Evolutionary conservation across 805 yeast genomes (phyloP).

Genomic region (Saccharomycopsis lassenensis): DNA sequence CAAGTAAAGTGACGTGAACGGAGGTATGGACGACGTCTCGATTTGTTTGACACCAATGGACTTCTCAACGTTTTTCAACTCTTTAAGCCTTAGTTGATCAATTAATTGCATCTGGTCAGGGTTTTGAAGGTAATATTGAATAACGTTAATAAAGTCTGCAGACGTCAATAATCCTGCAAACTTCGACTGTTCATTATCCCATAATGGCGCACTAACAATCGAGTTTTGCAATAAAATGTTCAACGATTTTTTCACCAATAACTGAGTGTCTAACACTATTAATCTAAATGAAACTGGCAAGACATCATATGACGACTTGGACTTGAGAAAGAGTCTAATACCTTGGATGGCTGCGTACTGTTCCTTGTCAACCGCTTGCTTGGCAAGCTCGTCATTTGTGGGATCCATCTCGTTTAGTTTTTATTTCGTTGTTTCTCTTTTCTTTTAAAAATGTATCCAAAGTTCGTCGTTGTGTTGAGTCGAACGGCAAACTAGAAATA

Average conservation of each 20-base stretch:
- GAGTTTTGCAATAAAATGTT: conserved; percentile 85
- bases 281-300: conserved; percentile 89
- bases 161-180: conserved; percentile 93
- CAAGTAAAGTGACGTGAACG: conserved; percentile 78
- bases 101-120: conserved; percentile 85
- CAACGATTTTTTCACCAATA: conserved; percentile 80
- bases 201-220: conserved; percentile 91
- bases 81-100: conserved; percentile 75
- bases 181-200: conserved; percentile 82
- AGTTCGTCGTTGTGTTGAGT: too few species aligned
- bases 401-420: background rate
- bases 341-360: conserved; percentile 72
- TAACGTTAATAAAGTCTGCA: conserved; percentile 87
- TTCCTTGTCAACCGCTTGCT: conserved; percentile 32
- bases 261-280: conserved; percentile 85
- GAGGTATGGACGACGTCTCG: conserved; percentile 83
- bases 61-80: conserved; percentile 74
- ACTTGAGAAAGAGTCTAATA: conserved; percentile 71
- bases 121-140: conserved; percentile 82
- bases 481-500: too few species aligned
- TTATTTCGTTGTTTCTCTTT: background rate
- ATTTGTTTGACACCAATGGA: conserved; percentile 79
- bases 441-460: too few species aligned
- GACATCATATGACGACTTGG: conserved; percentile 93
- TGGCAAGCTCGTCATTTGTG: background rate